Evolutionary conservation across 2,329 filamentous ascomycete genomes (phyloP), one percentile per base, ranked within the genome.

Genomic region (Fusarium sp.): DNA sequence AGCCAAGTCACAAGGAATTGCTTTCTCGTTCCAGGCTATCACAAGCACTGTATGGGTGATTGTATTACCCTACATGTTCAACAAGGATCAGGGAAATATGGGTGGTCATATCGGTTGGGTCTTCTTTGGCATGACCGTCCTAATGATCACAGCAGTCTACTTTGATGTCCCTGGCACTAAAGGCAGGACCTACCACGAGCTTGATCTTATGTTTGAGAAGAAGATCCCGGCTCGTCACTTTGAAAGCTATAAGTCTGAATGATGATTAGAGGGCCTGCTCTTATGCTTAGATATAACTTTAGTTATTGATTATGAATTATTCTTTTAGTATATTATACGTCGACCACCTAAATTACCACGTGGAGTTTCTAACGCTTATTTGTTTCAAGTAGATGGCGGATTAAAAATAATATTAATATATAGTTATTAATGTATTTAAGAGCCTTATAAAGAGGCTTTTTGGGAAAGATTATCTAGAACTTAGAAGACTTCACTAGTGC

Each of bases 161-260:
- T 51, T 60, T 17, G 56, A 60, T 19, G 53, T 60, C 5, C 56
- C 54, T 6, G 56, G 56, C 6, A 59, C 56, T 10, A 60, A 19
- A 20, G 53, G 54, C 14, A 59, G 54, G 4, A 60, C 56, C 1
- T 60, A 58, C 32, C 24, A 58, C 19, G 56, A 60, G 9, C 38
- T 60, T 1, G 56, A 60, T 4, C 26, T 58, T n/a, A 60, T 51
- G 56, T 51, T 60, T 14, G 44, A 60, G 44, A 59, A 26, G 38
- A 51, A 15, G 15, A 43, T 58, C 8, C 20, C 56, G 12, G 52
- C 56, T 30, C 42, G 52, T 4, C 52, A 11, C 7, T 59, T 59
- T 15, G 52, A 59, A n/a, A 1, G 7, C 1, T 49, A 57, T 4
- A 49, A 59, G 17, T 19, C 23, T 4, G 30, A 55, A 6, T 55